Evolutionary conservation across 148 eudicot genomes (phyloP), one percentile per base, ranked within the genome.

Genomic region (Cornus kousa): DNA sequence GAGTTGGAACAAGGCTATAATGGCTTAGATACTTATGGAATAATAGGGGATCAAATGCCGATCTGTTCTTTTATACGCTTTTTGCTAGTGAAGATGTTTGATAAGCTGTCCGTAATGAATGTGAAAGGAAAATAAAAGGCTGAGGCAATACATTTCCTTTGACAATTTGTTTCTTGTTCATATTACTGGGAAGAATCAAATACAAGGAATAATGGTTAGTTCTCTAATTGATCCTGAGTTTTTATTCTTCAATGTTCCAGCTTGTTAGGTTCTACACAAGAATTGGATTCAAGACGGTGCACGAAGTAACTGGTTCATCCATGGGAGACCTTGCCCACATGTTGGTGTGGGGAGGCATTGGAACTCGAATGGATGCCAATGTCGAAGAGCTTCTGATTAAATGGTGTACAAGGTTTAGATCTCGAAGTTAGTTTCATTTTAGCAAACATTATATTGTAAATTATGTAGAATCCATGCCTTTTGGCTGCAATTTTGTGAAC

Each of bases 341-440:
- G 97, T 67, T 95, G 60, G 93, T 90, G 0, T 95, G 98, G 98
- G 98, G 98, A 71, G 97, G 97, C 24, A 87, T 82, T 74, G 98
- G 98, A 24, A 93, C 98, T 32, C 76, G 97, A 81, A 95, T 95
- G 98, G 92, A 93, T 83, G 98, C 98, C 68, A 74, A 85, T 60
- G 77, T 93, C 53, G 73, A 88, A 70, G 80, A 87, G 24, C 97
- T 95, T 39, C 87, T 93, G 9, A 9, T 80, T 55, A 95, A 90
- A 83, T 93, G 98, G 98, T 86, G 91, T 83, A 79, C 92, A 39
- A 82, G 90, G 72, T 93, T 92, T 76, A 90, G 82, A 32, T 71
- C 89, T 39, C 57, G 65, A 4, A 83, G 10, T 37, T 73, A 70
- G 28, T 59, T 46, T 66, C 14, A 20, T 17, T 57, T 57, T 2